These are phyloP conservation scores for Camptophora hylomeconis DNA, from an alignment of 2,329 filamentous ascomycete species.

Conservation along the genomic window DNA sequence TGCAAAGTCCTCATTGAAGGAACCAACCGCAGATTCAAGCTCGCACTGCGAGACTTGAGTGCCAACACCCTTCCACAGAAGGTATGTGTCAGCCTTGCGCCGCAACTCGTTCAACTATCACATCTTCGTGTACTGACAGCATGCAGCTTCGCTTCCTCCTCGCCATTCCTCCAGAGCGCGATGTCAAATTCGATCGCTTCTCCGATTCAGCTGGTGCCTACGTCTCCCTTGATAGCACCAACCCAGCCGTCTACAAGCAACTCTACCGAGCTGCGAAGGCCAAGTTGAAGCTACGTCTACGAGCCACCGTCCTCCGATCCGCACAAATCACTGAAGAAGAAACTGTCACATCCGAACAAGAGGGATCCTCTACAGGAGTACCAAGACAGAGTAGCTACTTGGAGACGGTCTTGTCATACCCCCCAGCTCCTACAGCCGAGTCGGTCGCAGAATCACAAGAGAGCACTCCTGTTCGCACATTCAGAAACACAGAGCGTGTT, in stretches of 20 bases:
- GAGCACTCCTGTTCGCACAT: not conserved
- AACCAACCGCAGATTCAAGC: constrained; percentile 68
- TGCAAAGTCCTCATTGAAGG: constrained; percentile 75
- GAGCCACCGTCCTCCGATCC: constrained; percentile 41
- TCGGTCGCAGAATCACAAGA: constrained; percentile 1
- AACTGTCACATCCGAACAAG: constrained; percentile 7
- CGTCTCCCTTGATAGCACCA: constrained; percentile 64
- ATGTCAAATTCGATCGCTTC: constrained; percentile 73
- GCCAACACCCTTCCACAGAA: constrained; percentile 63
- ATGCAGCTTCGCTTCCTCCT: constrained; percentile 58
- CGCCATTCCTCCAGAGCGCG: constrained; percentile 46
- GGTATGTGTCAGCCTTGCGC: constrained; percentile 44
- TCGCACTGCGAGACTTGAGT: constrained; percentile 73
- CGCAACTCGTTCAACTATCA: constrained; percentile 2
- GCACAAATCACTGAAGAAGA: constrained; percentile 11
- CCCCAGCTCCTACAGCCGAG: constrained; percentile 7
- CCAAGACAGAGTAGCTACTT: constrained; percentile 22
- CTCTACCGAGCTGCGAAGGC: constrained; percentile 93
- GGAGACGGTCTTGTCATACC: constrained; percentile 27
- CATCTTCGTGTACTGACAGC: constrained; percentile 2
- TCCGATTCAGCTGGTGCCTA: constrained; percentile 82
- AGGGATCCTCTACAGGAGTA: constrained; percentile 6
- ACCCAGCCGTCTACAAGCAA: constrained; percentile 84
- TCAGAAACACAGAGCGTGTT: constrained; percentile 1
- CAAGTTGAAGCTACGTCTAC: constrained; percentile 91